Evolutionary conservation across 2,329 filamentous ascomycete genomes (phyloP), one percentile per base, ranked within the genome.

Genomic region (Arachnopeziza araneosa): DNA sequence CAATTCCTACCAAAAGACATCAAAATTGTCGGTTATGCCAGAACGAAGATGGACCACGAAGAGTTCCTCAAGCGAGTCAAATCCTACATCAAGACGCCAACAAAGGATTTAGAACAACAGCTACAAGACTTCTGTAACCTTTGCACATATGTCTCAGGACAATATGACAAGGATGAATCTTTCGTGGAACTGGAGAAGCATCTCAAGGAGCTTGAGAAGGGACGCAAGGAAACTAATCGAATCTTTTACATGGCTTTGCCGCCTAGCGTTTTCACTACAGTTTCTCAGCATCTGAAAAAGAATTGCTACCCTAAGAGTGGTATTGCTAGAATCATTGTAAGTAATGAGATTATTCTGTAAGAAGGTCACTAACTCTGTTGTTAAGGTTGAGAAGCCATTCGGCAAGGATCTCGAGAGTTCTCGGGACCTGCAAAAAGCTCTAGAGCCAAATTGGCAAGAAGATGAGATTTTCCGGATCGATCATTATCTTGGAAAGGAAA

Each of bases 181-280:
- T 99, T 99, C 80, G 78, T 90, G 70, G 82, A 85, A 69, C 85
- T 99, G 65, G 88, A 91, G 77, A 87, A 89, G 75, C 92, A 97
- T 75, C 82, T 99, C 59, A 85, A 91, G 73, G 85, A 91, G 69
- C 79, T 98, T 32, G 95, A 99, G 82, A 81, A 89, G 73, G 89
- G 85, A 65, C 87, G 87, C 67, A 83, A 88, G 67, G 90, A 96
- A 80, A 89, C 88, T 69, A 89, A 99, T 79, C 86, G 95, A 70
- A 84, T 99, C 70, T 99, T 99, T 81, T 99, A 99, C 84, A 99
- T 99, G 95, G 95, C 95, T 8, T 84, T 99, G 32, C 95, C 95
- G 6, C 95, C 95, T 54, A 97, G 92, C 70, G 95, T 99, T 73
- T 99, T 99, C 82, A 98, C 91, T 69, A 91, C 93, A 63, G 95